A percentile compares a stretch with the other conserved stretches of the same genome.
These are phyloP conservation scores for Polymyxa betae DNA, from an alignment of 208 protist genomes.

Conservation along the genomic window DNA sequence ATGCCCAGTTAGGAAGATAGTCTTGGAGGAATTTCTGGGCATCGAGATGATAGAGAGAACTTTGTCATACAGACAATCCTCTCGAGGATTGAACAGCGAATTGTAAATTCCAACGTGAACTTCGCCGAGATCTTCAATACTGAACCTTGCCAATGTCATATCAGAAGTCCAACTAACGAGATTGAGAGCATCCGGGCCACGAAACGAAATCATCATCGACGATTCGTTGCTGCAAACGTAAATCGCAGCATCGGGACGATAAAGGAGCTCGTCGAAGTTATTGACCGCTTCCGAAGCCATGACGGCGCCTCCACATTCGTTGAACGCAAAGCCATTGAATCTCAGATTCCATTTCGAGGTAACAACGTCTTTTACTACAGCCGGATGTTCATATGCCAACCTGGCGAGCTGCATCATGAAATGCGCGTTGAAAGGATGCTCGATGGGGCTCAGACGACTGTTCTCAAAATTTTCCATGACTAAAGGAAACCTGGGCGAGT, in stretches of 20 bases:
- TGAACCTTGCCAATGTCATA: background rate
- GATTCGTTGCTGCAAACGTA: slow-evolving; percentile 20
- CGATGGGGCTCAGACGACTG: background rate
- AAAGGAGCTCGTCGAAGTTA: background rate
- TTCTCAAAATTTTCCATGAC: background rate
- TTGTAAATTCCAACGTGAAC: slow-evolving; percentile 34
- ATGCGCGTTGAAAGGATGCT: slow-evolving; percentile 49
- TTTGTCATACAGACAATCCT: slow-evolving; percentile 42
- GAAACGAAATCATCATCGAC: slow-evolving; percentile 1
- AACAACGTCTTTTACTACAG: slow-evolving; percentile 28
- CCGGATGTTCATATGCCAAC: slow-evolving; percentile 46
- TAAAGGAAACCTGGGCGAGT: background rate
- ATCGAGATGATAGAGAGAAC: background rate
- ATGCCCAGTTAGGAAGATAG: slow-evolving; percentile 25
- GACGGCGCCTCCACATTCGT: background rate
- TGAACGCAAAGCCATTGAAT: slow-evolving; percentile 24
- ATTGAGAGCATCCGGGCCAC: background rate
- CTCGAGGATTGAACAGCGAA: slow-evolving; percentile 17
- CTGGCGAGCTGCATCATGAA: slow-evolving; percentile 37
- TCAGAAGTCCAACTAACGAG: slow-evolving; percentile 35
- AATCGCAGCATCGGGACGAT: background rate
- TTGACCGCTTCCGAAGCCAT: background rate
- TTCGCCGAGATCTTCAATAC: background rate
- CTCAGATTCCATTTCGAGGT: background rate
- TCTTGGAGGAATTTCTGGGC: slow-evolving; percentile 17